Base-by-base conservation (phyloP, 2,329 filamentous ascomycete genomes). In the Myriosclerotinia duriaeana region DNA sequence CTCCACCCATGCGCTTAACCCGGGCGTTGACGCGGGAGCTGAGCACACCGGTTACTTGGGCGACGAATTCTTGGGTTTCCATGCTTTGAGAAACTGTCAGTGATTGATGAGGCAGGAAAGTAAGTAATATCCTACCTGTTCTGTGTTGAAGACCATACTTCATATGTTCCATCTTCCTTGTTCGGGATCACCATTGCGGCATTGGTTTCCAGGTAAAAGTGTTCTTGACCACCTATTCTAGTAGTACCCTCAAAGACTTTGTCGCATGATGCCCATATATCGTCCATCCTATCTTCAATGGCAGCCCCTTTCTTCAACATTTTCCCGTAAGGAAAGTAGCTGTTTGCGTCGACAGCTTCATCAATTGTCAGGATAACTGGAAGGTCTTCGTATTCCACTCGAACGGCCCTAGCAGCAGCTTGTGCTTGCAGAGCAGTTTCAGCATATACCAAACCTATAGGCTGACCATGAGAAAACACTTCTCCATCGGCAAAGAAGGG, bases 121-220 rank as follows among this genome's bases (percentile, higher is more conserved):
- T 22, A 40, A 52, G 42, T 2, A 17, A 17, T 14, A 42, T 52
- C 65, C 67, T 66, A 69, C 70, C 93, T 90, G 74, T 98, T 98
- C 77, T 98, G 94, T 0, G 94, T 97, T 71, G 92, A 92, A 68
- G 90, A 89, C 81, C 90, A 97, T 26, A 98, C 86, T 74, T 97
- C 94, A 85, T 97, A 94, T 75, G 96, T 92, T 1, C 92, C 93
- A 77, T 96, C 92, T 77, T 97, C 94, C 0, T 86, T 87, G 76
- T 96, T 96, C 0, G 93, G 94, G 59, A 97, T 87, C 0, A 86
- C 92, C 20, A 97, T 77, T 63, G 88, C 90, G 3, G 92, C 93
- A 71, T 97, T 89, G 0, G 94, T 97, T 78, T 97, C 94, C 1
- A 98, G 84, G 72, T 97, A 98, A 76, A 98, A 97, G 75, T 98